Evolutionary conservation across 345 rosid genomes (phyloP), one percentile per base, ranked within the genome.

Genomic region (Cardamine resedifolia): DNA sequence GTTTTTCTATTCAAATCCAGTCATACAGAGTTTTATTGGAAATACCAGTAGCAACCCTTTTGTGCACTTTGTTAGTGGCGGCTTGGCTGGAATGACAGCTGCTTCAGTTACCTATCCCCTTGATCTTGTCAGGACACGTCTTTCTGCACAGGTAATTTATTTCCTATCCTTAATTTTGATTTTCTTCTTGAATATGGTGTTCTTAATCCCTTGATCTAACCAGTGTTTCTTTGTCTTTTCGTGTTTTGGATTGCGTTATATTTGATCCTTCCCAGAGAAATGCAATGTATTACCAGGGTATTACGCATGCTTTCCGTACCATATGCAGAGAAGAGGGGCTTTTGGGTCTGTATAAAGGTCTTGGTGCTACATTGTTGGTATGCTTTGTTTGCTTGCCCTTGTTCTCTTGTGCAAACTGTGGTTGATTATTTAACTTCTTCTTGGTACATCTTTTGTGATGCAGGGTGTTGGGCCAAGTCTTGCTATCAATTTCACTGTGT

Each of bases 51-150:
- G 82, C 26, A 81, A 76, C 31, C 77, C 66, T 14, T 58, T 73
- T 41, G 91, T 94, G 49, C 86, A 85, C 77, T 95, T 95, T 71
- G 72, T 87, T 16, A 86, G 94, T 41, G 99, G 99, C 56, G 98
- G 99, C 58, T 70, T 95, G 85, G 92, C 98, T 19, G 99, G 99
- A 50, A 78, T 92, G 68, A 95, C 99, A 61, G 97, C 99, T 61
- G 98, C 94, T 60, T 80, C 96, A 19, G 90, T 85, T 45, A 90
- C 92, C 4, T 95, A 95, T 79, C 99, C 99, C 20, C 72, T 95
- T 48, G 99, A 95, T 85, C 99, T 95, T 56, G 90, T 95, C 50
- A 86, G 99, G 88, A 91, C 99, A 11, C 96, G 99, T 55, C 92
- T 95, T 38, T 90, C 99, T 62, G 99, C 97, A 27, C 98, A 91